Evolutionary conservation across 2,329 filamentous ascomycete species (phyloP).

Genomic region (Colletotrichum scovillei): DNA sequence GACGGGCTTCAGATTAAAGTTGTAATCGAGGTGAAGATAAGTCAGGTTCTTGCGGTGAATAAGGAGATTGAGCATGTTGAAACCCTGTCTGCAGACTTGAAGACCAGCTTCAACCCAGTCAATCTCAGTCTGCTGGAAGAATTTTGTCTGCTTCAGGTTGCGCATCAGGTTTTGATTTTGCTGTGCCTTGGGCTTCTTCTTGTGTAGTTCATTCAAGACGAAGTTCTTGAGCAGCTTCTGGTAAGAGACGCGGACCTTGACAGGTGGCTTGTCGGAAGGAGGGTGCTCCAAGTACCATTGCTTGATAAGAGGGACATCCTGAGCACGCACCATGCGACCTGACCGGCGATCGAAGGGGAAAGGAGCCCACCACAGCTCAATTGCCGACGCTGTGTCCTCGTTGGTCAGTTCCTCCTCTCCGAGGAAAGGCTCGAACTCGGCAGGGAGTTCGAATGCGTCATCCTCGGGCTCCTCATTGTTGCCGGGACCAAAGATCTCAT

Average conservation of each 20-base stretch:
- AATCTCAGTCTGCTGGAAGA: constrained; percentile 99
- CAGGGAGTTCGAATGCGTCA: constrained; percentile 85
- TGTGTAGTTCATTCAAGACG: constrained; percentile 96
- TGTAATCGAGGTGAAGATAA: constrained; percentile 98
- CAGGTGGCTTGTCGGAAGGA: constrained; percentile 84
- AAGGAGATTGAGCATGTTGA: constrained; percentile 98
- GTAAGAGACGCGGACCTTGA: constrained; percentile 98
- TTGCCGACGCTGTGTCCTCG: constrained; percentile 88
- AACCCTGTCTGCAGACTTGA: constrained; percentile 97
- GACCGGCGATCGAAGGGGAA: constrained; percentile 95
- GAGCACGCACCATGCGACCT: constrained; percentile 94
- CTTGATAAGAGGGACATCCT: constrained; percentile 96
- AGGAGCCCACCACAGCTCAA: constrained; percentile 97
- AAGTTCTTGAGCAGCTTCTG: constrained; percentile 97
- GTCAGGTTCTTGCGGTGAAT: constrained; percentile 99
- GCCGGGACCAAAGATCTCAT: constrained; percentile 88
- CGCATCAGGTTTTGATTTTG: constrained; percentile 93
- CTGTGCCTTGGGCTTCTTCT: constrained; percentile 93
- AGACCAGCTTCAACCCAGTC: constrained; percentile 99
- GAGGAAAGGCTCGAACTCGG: constrained; percentile 86
- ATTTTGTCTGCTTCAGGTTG: constrained; percentile 95
- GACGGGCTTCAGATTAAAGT: constrained; percentile 99
- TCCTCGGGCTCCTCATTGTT: constrained; percentile 81
- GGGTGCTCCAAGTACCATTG: constrained; percentile 99
- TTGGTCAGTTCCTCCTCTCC: constrained; percentile 90